Base-by-base conservation (phyloP, 164 flowering plant genomes). In the Stephania cephalantha region DNA sequence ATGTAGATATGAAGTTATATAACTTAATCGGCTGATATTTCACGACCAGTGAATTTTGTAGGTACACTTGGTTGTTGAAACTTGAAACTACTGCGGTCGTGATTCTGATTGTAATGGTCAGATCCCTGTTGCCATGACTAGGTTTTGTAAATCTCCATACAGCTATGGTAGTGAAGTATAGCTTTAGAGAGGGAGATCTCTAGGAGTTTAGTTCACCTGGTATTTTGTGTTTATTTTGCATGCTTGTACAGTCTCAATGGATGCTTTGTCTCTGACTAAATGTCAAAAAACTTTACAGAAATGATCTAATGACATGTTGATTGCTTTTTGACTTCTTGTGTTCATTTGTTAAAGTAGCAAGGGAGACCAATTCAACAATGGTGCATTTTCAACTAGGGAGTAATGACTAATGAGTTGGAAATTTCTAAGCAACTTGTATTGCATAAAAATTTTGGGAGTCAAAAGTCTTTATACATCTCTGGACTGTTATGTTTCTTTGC, bases 41-140 rank as follows among this genome's bases (percentile, higher is more conserved):
- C 69, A 74, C 74, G 81, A 80, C 84, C 83, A 90, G 91, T 86
- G 88, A 85, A 84, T 90, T 88, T 90, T 90, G 91, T 80, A 75
- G 68, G 78, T 71, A 73, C 90, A 83, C 89, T 86, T 83, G 70
- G 87, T 80, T 81, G 67, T 74, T 77, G 65, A 66, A 35, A 2
- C 42, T 74, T 77, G 65, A 66, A 35, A 2, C 42, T 0, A 35
- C 4, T 4, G 4, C 4, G 42, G 71, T 73, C 70, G 79, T 78
- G 70, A 63, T 45, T 70, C 18, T 25, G 52, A 69, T 7, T 46
- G 63, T 44, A n/a, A 44, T 17, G 68, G 22, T 46, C 31, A 22
- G 31, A 42, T 11, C 35, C 5, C 46, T 30, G 77, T 35, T 29
- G 64, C 68, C 61, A n/a, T 72, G 73, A 58, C 78, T 71, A 11